Base-by-base conservation (phyloP, 1,284 basidiomycete genomes). In the Apiotrichum brassicae region DNA sequence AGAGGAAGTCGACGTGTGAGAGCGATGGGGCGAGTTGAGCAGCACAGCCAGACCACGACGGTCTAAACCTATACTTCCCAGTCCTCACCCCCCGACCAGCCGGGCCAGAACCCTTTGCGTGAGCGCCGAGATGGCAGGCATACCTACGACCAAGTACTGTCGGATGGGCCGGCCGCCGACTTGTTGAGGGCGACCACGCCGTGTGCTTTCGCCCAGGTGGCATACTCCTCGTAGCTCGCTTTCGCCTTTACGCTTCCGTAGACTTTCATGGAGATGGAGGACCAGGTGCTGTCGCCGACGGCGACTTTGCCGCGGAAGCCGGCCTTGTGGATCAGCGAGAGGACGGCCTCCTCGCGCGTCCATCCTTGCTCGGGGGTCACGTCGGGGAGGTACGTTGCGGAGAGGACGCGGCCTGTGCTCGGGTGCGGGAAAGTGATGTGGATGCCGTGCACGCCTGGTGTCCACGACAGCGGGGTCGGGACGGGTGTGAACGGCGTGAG, bases 371-470 rank as follows among this genome's bases (percentile, higher is more conserved):
- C 90, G 1, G 84, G 81, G 35, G 87, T 85, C 46, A 98, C 86
- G 54, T 97, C 85, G 3, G 94, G 94, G n/a, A 98, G 79, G 71
- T 95, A 98, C 1, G 89, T 94, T 3, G 93, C 93, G 4, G 82
- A 82, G 58, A 95, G 83, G 3, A 77, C 76, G 49, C 81, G 59
- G 24, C 50, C 43, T 18, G 53, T 48, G 6, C 82, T 78, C 14
- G 90, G 92, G 65, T 89, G 84, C 23, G 83, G 79, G 70, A 97
- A 88, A 19, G 82, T 80, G 57, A 98, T 86, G 69, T 86, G 82
- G 69, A 97, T 93, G 43, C 94, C 94, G 73, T 98, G 94, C 3
- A 81, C 79, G 52, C 93, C 94, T 54, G 94, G 72, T 8, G 82
- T 84, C 94, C 94, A 98, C 73, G 92, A 89, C 46, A 94, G 81